phyloP scores from a whole-genome alignment of 192 early-diverging fungal genomes.

The Obelidium mucronatum region DNA sequence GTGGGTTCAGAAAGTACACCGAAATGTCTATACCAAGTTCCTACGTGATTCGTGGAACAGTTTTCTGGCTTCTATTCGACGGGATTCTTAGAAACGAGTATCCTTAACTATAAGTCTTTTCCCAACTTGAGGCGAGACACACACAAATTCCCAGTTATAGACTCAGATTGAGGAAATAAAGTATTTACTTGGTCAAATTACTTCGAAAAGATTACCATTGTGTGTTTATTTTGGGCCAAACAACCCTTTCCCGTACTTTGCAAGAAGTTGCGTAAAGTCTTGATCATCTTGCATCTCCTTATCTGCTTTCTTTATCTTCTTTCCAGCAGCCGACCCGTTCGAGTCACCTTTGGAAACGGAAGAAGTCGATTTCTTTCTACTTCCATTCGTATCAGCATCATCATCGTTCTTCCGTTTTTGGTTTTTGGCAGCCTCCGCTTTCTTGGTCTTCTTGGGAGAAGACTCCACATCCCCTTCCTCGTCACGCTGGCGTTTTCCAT shows the following conservation, averaged over 20 bases:
- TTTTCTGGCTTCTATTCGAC: no score
- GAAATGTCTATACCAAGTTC: neutral
- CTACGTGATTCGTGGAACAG: no score
- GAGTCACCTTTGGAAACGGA: neutral
- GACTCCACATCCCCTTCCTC: neutral
- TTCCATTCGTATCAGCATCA: neutral
- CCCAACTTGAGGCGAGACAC: no score
- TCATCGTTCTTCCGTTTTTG: neutral
- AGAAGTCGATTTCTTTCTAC: neutral
- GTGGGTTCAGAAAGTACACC: constrained; percentile 27
- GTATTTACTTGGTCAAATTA: no score
- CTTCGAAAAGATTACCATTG: no score
- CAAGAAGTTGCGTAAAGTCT: constrained; percentile 24
- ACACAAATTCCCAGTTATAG: no score
- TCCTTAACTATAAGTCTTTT: no score
- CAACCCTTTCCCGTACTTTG: constrained; percentile 36
- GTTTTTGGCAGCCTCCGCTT: neutral
- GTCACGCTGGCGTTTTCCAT: constrained; percentile 30
- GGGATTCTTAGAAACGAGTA: no score
- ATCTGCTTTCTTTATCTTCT: neutral
- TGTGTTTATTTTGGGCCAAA: constrained; percentile 45
- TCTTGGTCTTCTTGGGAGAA: neutral
- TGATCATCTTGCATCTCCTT: constrained; percentile 25
- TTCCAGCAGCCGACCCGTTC: neutral
- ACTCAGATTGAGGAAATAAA: no score